These are phyloP conservation scores for Eucalyptus sideroxylon DNA, from an alignment of 345 rosid species.

Conservation along the genomic window DNA sequence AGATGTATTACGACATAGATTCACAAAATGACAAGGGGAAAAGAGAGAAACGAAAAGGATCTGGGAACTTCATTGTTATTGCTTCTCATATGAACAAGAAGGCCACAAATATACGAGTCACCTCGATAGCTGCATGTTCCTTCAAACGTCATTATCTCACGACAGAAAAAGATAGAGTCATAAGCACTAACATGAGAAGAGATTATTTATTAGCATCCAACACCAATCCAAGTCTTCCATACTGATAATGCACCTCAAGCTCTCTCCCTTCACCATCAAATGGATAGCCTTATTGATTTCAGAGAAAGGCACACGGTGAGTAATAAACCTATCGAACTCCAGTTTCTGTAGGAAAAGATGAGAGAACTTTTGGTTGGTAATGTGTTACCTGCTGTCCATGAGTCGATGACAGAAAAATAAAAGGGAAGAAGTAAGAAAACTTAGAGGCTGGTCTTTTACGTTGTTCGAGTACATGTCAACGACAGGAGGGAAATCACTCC, in stretches of 20 bases:
- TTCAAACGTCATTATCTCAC: background rate
- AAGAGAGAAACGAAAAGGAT: background rate
- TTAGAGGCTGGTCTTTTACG: background rate
- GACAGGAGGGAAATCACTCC: conserved; percentile 13
- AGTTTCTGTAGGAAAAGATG: conserved; percentile 12
- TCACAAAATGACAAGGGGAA: background rate
- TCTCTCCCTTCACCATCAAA: conserved; percentile 23
- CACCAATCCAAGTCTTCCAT: conserved; percentile 5
- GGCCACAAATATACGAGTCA: background rate
- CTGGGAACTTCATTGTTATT: background rate
- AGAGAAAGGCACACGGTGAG: conserved; percentile 16
- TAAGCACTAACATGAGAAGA: background rate
- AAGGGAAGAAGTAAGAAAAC: background rate
- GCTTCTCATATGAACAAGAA: background rate
- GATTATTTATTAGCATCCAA: background rate
- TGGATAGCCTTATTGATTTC: conserved; percentile 40
- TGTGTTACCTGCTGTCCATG: background rate
- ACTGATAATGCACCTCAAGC: conserved; percentile 25
- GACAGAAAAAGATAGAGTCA: background rate
- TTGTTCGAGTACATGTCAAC: conserved; percentile 22
- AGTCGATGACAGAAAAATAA: background rate
- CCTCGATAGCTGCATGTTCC: background rate
- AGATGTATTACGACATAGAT: background rate
- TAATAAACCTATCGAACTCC: conserved; percentile 32
- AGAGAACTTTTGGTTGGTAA: background rate